These are phyloP conservation scores for Backusella circina DNA, from an alignment of 192 early-diverging fungal genomes.

Conservation along the genomic window DNA sequence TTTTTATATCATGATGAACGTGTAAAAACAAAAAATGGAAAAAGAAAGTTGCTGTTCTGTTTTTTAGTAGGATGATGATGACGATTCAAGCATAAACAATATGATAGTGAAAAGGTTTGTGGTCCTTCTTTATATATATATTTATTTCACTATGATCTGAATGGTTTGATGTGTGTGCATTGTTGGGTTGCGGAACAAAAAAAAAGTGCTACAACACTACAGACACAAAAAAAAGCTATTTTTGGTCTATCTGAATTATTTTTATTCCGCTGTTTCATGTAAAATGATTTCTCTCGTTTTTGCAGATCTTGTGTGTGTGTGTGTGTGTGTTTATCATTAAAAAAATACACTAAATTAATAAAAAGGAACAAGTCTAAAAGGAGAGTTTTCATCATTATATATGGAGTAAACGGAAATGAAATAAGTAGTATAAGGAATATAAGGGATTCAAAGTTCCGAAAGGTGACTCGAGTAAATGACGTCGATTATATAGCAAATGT, in stretches of 20 bases:
- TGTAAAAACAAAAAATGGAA: not conserved
- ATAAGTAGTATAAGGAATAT: no score
- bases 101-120: not conserved
- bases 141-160: not conserved
- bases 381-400: not conserved
- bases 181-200: not conserved
- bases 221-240: not conserved
- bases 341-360: not conserved
- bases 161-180: not conserved
- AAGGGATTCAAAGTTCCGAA: not conserved
- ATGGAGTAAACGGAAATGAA: not conserved
- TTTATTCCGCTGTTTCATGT: not conserved
- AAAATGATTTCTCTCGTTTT: not conserved
- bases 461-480: not conserved
- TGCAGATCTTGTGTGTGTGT: not conserved
- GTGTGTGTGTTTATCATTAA: not conserved
- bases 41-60: not conserved
- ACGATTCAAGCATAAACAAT: not conserved
- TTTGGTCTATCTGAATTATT: conserved; percentile 1
- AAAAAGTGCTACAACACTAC: not conserved
- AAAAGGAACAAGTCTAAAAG: not conserved
- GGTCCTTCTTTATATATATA: not conserved
- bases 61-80: not conserved
- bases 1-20: not conserved
- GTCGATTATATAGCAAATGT: not conserved